Percentiles rank a stretch among this genome's conserved stretches.
phyloP scores from a whole-genome alignment of 768 basidiomycete species.

The Phaffia australis region DNA sequence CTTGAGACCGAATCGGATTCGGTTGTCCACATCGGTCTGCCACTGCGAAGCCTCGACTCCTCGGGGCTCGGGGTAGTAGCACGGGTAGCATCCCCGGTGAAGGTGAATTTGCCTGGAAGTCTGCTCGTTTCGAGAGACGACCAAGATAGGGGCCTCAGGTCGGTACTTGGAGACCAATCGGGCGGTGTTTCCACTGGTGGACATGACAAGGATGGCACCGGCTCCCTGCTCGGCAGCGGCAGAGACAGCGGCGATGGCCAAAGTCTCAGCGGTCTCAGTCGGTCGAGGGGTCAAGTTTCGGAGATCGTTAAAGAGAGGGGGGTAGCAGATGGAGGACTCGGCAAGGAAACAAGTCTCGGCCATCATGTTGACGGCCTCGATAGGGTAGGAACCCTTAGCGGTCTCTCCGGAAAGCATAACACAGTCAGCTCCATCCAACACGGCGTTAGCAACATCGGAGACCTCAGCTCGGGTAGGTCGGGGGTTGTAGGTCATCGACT shows the following conservation, averaged over 20 bases:
- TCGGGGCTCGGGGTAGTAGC: constrained; percentile 84
- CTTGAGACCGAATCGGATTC: constrained; percentile 60
- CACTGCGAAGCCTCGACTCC: constrained; percentile 79
- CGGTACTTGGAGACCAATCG: constrained; percentile 94
- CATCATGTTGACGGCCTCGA: constrained; percentile 98
- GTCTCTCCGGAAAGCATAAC: constrained; percentile 99
- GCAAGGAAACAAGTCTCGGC: constrained; percentile 97
- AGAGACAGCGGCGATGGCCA: constrained; percentile 89
- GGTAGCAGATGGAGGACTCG: constrained; percentile 89
- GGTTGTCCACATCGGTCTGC: constrained; percentile 72
- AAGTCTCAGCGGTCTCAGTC: constrained; percentile 88
- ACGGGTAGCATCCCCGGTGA: constrained; percentile 33
- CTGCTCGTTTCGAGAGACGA: constrained; percentile 90
- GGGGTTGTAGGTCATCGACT: constrained; percentile 99
- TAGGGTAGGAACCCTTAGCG: constrained; percentile 91
- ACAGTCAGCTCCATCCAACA: constrained; percentile 96
- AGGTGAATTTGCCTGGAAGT: constrained; percentile 94
- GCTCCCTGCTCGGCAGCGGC: constrained; percentile 92
- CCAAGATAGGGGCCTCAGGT: constrained; percentile 85
- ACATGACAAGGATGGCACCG: constrained; percentile 86
- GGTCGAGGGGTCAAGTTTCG: constrained; percentile 68
- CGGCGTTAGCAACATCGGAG: constrained; percentile 98
- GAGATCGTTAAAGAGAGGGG: constrained; percentile 83
- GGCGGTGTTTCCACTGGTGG: constrained; percentile 88
- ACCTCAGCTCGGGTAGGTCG: constrained; percentile 97